A percentile compares a stretch with the other conserved stretches of the same genome.
Conservation (phyloP, 2,329 filamentous ascomycete genomes). For the Trichophyton equinum region DNA sequence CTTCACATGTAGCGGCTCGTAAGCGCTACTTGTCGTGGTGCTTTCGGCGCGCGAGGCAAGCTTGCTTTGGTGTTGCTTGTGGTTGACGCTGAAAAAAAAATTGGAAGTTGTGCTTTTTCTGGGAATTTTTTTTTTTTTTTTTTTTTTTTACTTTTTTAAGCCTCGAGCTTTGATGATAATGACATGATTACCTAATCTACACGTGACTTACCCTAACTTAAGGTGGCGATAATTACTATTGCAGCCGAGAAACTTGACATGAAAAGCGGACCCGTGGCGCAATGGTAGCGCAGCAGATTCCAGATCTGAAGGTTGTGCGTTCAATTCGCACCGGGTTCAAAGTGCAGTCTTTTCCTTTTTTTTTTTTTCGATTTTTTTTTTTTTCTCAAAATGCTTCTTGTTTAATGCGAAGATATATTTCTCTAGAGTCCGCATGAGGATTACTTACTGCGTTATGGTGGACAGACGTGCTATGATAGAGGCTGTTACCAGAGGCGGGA, state of each 20-base stretch:
- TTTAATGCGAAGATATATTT: background rate
- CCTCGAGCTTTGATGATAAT: background rate
- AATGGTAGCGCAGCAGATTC: conserved; percentile 14
- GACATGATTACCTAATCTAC: background rate
- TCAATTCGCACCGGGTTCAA: conserved; percentile 12
- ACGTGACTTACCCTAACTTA: background rate
- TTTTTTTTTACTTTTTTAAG: background rate
- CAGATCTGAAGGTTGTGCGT: conserved; percentile 14
- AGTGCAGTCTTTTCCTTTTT: background rate
- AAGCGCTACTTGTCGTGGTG: background rate
- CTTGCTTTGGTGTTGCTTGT: background rate
- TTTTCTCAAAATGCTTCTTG: background rate
- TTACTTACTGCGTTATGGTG: too few relatives aligned
- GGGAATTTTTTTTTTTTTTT: background rate
- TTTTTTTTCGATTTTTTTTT: background rate
- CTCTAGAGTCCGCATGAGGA: too few relatives aligned
- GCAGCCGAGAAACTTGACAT: background rate
- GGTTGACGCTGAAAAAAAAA: background rate
- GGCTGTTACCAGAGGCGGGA: background rate
- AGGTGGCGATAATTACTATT: background rate
- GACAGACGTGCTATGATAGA: too few relatives aligned
- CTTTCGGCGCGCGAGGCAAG: background rate
- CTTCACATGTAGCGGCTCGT: conserved; percentile 1
- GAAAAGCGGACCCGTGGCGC: conserved; percentile 10
- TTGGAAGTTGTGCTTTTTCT: background rate